Evolutionary conservation across 1,284 basidiomycete species (phyloP), one percentile per base, ranked within the genome.

Genomic region (Pseudozyma thailandica): DNA sequence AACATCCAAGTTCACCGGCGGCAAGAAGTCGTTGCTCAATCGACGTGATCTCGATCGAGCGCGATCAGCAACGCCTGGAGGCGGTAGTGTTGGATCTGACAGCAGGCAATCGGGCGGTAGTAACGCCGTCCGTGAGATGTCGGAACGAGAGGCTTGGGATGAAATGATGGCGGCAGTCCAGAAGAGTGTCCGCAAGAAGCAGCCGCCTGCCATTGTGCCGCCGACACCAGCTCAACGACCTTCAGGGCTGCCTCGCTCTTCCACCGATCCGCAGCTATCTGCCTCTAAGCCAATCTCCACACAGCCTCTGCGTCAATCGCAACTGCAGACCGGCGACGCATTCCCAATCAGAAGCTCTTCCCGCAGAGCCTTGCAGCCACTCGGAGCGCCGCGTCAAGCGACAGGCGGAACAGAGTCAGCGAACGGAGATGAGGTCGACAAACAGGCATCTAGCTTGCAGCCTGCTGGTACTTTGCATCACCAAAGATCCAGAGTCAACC

Each of bases 41-140:
- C 70, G 71, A 16, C 74, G 68, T 38, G 71, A 77, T 30, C 55
- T 75, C 18, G 73, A 73, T n/a, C 59, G 75, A 10, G 73, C 75
- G 6, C 65, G 73, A 16, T 77, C 75, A 1, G 58, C 70, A 0
- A 69, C 69, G 8, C 70, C 62, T 1, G 65, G 63, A 26, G 63
- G 59, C 25, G 62, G 65, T 28, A 75, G 72, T 50, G 65, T 78
- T 47, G 80, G 80, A 30, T 78, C 81, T 20, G 80, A 81, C 30
- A 79, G 79, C 44, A 60, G 79, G 16, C 74, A 77, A 44, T 82
- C 81, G 2, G 81, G 81, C 27, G 81, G 81, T 12, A 80, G 77
- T 47, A 81, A 79, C 30, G 73, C 68, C 20, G 74, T 80, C 41
- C 76, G 81, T 27, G 78, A 79, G n/a, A 59, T 79, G 33, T 77